phyloP scores from a whole-genome alignment of 139 green algal genomes.

The Closterium sp. region DNA sequence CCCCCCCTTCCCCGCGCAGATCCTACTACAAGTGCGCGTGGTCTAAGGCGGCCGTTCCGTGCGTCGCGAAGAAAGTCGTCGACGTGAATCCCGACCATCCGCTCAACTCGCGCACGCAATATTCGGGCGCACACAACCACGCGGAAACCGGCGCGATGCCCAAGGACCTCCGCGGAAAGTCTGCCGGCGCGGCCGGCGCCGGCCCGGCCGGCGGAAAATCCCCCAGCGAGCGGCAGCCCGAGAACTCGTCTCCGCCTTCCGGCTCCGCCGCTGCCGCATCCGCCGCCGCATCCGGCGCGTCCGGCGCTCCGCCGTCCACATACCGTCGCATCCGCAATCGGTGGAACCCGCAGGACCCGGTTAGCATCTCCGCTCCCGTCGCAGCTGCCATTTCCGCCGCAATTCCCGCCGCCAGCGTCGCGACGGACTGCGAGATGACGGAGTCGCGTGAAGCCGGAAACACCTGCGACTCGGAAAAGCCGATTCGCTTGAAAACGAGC shows the following conservation, averaged over 20 bases:
- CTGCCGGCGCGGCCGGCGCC: too few species aligned
- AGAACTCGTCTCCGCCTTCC: background rate
- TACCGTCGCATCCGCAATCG: background rate
- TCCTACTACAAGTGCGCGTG: background rate
- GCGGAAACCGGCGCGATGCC: background rate
- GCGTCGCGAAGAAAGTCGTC: background rate
- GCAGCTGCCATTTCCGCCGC: background rate
- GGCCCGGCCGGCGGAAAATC: background rate
- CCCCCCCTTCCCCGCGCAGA: background rate
- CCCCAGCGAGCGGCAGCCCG: background rate
- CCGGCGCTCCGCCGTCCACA: background rate
- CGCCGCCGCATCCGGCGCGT: background rate
- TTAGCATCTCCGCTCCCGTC: background rate
- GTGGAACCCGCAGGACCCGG: background rate
- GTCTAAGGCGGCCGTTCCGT: background rate
- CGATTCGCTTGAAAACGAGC: background rate
- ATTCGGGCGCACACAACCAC: background rate
- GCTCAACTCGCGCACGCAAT: background rate
- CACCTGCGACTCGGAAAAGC: background rate
- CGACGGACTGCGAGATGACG: background rate
- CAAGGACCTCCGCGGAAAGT: background rate
- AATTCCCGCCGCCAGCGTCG: background rate
- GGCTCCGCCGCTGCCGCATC: background rate
- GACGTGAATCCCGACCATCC: background rate
- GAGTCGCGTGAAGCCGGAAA: background rate